phyloP scores from a whole-genome alignment of 257 asterid species.

The Lycium barbarum region DNA sequence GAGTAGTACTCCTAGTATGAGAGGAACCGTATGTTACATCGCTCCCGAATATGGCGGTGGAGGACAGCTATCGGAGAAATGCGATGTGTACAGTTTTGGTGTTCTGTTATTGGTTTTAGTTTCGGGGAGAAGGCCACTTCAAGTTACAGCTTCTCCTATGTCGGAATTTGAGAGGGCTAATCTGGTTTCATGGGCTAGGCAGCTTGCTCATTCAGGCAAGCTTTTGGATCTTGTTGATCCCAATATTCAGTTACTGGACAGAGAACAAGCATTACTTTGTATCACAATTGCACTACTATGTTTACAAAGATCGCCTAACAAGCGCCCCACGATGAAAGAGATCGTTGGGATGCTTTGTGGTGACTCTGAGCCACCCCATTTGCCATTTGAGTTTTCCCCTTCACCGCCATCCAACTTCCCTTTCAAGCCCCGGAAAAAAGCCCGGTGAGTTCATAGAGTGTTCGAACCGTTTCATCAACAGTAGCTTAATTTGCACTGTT shows the following conservation, averaged over 20 bases:
- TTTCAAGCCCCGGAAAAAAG: slow-evolving; percentile 70
- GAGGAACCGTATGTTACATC: slow-evolving; percentile 93
- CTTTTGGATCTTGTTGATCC: slow-evolving; percentile 83
- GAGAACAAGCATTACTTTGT: slow-evolving; percentile 70
- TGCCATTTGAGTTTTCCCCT: slow-evolving; percentile 93
- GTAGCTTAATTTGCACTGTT: background rate
- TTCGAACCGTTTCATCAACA: slow-evolving; percentile 23
- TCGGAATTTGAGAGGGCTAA: slow-evolving; percentile 93
- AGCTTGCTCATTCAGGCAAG: slow-evolving; percentile 74
- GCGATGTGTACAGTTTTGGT: slow-evolving; percentile 92
- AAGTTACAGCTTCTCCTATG: slow-evolving; percentile 92
- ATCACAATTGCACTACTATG: slow-evolving; percentile 81
- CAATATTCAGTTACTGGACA: slow-evolving; percentile 55
- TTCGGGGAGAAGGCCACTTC: slow-evolving; percentile 94
- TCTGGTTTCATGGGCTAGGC: slow-evolving; percentile 90
- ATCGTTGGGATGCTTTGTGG: slow-evolving; percentile 88
- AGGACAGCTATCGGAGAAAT: slow-evolving; percentile 68
- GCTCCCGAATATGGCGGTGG: slow-evolving; percentile 91
- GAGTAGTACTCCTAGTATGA: slow-evolving; percentile 94
- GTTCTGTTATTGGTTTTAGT: slow-evolving; percentile 75
- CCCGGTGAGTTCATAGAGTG: slow-evolving; percentile 49
- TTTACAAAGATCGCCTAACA: slow-evolving; percentile 72
- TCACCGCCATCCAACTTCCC: slow-evolving; percentile 83
- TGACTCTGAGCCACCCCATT: slow-evolving; percentile 75
- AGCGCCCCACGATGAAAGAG: slow-evolving; percentile 80